Conservation (phyloP, 2,329 filamentous ascomycete genomes). For the Neonectria hederae region DNA sequence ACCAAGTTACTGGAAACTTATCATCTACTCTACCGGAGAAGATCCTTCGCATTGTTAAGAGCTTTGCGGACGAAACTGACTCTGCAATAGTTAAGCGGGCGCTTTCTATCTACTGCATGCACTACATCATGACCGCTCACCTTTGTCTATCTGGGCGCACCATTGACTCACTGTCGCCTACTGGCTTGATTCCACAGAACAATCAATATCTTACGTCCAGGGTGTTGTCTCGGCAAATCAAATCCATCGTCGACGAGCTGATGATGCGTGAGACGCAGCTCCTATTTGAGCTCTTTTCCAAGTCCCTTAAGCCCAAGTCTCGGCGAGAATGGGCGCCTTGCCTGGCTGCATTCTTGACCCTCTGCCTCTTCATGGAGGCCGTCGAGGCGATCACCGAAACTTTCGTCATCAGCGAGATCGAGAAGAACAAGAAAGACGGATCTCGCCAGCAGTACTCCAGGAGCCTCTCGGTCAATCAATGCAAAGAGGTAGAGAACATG, state of each 20-base stretch:
- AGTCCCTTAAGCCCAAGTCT: conserved; percentile 63
- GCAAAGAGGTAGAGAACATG: conserved; percentile 64
- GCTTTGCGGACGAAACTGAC: conserved; percentile 57
- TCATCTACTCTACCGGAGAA: conserved; percentile 56
- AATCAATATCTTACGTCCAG: conserved; percentile 60
- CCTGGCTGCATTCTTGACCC: conserved; percentile 63
- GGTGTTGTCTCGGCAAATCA: conserved; percentile 65
- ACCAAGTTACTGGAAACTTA: conserved; percentile 60
- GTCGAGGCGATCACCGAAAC: conserved; percentile 63
- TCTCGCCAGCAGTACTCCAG: conserved; percentile 51
- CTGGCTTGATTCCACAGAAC: conserved; percentile 56
- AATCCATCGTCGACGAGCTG: conserved; percentile 65
- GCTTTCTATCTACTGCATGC: conserved; percentile 64
- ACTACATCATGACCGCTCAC: conserved; percentile 66
- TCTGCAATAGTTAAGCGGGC: conserved; percentile 62
- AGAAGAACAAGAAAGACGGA: conserved; percentile 56
- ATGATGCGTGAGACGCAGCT: conserved; percentile 60
- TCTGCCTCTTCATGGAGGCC: conserved; percentile 68
- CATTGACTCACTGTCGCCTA: conserved; percentile 52
- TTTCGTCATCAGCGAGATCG: conserved; percentile 62
- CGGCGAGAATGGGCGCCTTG: conserved; percentile 66
- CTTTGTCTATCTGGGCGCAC: conserved; percentile 60
- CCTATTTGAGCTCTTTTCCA: conserved; percentile 63
- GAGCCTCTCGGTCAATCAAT: conserved; percentile 56
- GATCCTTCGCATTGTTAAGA: conserved; percentile 59